Evolutionary conservation across 169 alveolate genomes (phyloP).

Genomic region (Plasmodium relictum): DNA sequence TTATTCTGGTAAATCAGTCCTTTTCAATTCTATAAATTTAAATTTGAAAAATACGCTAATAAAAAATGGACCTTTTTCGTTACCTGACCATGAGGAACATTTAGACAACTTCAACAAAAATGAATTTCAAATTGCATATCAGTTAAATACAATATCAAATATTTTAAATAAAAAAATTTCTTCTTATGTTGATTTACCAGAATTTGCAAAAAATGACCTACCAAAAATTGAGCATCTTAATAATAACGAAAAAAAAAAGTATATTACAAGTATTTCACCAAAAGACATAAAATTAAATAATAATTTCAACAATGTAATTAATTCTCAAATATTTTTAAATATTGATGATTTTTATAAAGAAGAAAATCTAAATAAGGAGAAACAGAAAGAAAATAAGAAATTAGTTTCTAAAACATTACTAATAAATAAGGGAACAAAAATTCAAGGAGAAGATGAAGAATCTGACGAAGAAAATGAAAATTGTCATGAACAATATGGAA

Average conservation of each 20-base stretch:
- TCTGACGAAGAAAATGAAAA: constrained; percentile 39
- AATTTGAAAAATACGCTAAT: neutral
- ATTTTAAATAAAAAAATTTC: constrained; percentile 21
- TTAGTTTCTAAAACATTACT: neutral
- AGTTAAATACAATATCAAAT: constrained; percentile 48
- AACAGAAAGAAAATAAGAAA: neutral
- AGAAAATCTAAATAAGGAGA: neutral
- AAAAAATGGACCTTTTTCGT: neutral
- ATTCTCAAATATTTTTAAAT: constrained; percentile 20
- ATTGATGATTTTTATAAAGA: constrained; percentile 65
- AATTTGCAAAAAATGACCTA: constrained; percentile 33
- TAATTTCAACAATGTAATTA: neutral
- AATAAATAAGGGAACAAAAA: constrained; percentile 47
- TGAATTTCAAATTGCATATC: neutral
- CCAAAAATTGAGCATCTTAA: constrained; percentile 44
- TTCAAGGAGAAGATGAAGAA: constrained; percentile 72
- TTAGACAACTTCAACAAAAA: neutral
- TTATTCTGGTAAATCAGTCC: neutral
- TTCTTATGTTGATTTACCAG: constrained; percentile 40
- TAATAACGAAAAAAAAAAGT: constrained; percentile 7
- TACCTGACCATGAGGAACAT: neutral
- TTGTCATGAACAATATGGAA: neutral
- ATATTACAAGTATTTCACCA: constrained; percentile 25
- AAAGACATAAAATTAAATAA: constrained; percentile 17
- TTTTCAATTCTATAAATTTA: neutral